Conservation (phyloP, 495 filamentous ascomycete genomes). For the Neurospora sp. region DNA sequence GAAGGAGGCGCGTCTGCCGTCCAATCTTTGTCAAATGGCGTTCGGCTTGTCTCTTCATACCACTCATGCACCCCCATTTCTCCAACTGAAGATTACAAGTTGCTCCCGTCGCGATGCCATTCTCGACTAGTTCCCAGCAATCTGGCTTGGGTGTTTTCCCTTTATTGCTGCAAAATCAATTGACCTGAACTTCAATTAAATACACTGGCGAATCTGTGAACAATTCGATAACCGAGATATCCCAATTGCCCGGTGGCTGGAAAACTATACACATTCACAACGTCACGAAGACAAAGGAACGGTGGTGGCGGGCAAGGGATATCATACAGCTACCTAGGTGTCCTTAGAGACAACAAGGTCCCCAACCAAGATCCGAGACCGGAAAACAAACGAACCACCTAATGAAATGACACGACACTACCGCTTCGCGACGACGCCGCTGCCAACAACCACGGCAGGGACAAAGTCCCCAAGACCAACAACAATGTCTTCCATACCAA, state of each 20-base stretch:
- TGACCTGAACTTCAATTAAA: background rate
- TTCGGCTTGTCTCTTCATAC: background rate
- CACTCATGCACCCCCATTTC: background rate
- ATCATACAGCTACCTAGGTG: background rate
- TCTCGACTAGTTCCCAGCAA: background rate
- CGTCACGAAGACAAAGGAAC: background rate
- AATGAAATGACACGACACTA: background rate
- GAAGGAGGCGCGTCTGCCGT: background rate
- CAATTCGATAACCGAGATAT: background rate
- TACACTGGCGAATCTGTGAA: background rate
- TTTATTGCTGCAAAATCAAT: background rate
- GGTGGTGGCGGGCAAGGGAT: background rate
- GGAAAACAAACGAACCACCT: background rate
- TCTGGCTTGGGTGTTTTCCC: background rate
- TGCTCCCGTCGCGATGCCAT: background rate
- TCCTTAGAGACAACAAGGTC: background rate
- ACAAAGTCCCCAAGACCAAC: background rate
- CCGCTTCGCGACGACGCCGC: background rate
- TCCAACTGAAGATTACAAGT: background rate
- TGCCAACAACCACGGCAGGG: background rate
- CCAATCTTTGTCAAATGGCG: background rate
- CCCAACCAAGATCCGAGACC: conserved; percentile 8
- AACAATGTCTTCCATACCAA: background rate
- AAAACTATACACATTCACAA: background rate
- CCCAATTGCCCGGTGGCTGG: background rate